A percentile compares a stretch with the other conserved stretches of the same genome.
Conservation (phyloP, 306 rosid species). For the Citrullus colocynthis region DNA sequence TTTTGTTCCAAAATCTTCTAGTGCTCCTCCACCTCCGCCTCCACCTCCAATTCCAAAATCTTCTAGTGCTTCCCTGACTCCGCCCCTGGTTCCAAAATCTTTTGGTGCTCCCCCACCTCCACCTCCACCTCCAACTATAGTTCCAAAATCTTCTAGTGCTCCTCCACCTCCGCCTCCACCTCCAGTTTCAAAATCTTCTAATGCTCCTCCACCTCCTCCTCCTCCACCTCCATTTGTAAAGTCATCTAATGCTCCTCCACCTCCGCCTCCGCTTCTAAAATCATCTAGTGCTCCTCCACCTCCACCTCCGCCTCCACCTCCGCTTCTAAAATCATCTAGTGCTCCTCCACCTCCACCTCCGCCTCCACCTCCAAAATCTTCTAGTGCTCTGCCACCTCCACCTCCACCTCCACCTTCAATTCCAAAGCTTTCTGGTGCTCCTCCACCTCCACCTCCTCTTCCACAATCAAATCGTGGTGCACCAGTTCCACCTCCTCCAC, state of each 20-base stretch:
- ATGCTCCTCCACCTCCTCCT: constrained; percentile 27
- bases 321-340: not conserved
- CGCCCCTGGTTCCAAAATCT: constrained; percentile 17
- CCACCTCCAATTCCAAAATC: constrained; percentile 9
- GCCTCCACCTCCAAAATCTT: constrained; percentile 15
- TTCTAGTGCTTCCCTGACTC: constrained; percentile 11
- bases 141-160: constrained; percentile 11
- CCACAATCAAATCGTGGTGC: constrained; percentile 13
- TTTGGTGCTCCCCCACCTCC: constrained; percentile 26
- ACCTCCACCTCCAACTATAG: not conserved
- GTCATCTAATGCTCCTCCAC: constrained; percentile 13
- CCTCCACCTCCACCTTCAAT: not conserved
- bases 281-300: constrained; percentile 21
- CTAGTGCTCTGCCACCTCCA: constrained; percentile 32
- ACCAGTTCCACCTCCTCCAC: constrained; percentile 25
- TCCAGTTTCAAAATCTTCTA: constrained; percentile 5
- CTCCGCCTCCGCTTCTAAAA: constrained; percentile 17
- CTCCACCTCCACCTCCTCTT: constrained; percentile 24
- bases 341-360: constrained; percentile 1
- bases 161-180: constrained; percentile 33
- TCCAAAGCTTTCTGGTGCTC: not conserved
- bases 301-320: constrained; percentile 1
- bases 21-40: constrained; percentile 14
- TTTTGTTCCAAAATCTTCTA: not conserved
- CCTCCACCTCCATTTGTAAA: constrained; percentile 14